Base-by-base conservation (phyloP, 2,329 filamentous ascomycete genomes). In the Eutypella sp. region DNA sequence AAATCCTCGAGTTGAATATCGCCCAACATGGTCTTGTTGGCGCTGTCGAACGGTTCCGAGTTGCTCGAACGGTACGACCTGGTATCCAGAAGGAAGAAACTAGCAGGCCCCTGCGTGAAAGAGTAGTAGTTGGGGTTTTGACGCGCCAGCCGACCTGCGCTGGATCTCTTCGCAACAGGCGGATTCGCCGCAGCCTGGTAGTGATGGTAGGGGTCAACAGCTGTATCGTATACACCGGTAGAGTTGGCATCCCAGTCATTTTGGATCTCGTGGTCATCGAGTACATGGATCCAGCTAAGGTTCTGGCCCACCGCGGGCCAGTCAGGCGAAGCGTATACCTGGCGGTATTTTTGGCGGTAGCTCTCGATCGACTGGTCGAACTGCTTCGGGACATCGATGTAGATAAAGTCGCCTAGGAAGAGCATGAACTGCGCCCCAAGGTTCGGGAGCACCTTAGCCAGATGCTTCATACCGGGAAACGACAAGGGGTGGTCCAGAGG, bases 261-360 rank as follows among this genome's bases (percentile, higher is more conserved):
- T 5, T 80, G 79, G 50, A 99, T 96, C 63, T 99, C 93, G 59
- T 99, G 93, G 63, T 99, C 93, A 61, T 99, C 93, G 6, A 96
- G 79, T 2, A 95, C 91, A 60, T 99, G 93, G 38, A 97, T 89
- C 93, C 93, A 99, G 57, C 91, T 95, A n/a, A 97, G 72, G 45
- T 89, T 84, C 55, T 85, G 76, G 1, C 82, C 82, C 10, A 87
- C 82, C 1, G 81, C 71, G 1, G 79, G 74, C 93, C 93, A 99
- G 53, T 96, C 92, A 0, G 92, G 92, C 2, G 91, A 96, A 0
- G 89, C 86, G 61, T 99, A 99, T n/a, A 96, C 84, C 57, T 95
- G 89, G 18, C 92, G 84, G 62, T 99, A 99, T 62, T 96, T 90
- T 61, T 89, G 82, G 41, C 91, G 81, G 64, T 96, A 99, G 58